Base-by-base conservation (phyloP, 192 early-diverging fungal species). In the Dissophora ornata region DNA sequence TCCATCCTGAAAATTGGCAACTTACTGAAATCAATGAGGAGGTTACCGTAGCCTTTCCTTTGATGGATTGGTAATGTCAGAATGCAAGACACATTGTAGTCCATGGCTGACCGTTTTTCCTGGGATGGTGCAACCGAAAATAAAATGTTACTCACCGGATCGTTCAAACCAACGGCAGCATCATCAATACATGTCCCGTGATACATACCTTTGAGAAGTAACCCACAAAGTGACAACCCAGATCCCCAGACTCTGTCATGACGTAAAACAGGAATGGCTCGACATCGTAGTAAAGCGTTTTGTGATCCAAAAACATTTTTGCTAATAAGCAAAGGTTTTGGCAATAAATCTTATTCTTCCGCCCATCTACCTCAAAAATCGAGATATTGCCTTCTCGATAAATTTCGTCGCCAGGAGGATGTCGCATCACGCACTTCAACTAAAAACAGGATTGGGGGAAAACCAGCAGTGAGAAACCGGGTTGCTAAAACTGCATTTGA, bases 251-350 rank as follows among this genome's bases (percentile, higher is more conserved):
- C 79, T 98, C 96, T 2, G 93, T 95, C 85, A 99, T 85, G 19
- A 99, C 84, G 65, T 99, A 99, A 63, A 99, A 99, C 30, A 98
- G 81, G 71, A 98, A 99, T 13, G 97, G 96, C 61, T 99, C 97
- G 3, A 97, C 90, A 60, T 98, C 97, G 70, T 97, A 99, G 71
- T 96, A 98, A 21, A 98, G 81, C 3, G 97, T 98, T 67, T 99
- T 99, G 71, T 95, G 94, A 84, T 97, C 96, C 18, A 99, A 78
- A 78, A 98, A 99, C 91, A 96, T 94, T 70, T 99, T 99, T 41
- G 95, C 93, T 25, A 99, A 75, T 13, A 99, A 85, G 61, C 97
- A 99, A 28, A 99, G 82, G 79, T 97, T 98, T 73, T 98, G 97
- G 83, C 97, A 98, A 62, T 98, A 99, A 18, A 97, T 84, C 87